phyloP scores from a whole-genome alignment of 306 rosid genomes.

The Acmispon strigosus region DNA sequence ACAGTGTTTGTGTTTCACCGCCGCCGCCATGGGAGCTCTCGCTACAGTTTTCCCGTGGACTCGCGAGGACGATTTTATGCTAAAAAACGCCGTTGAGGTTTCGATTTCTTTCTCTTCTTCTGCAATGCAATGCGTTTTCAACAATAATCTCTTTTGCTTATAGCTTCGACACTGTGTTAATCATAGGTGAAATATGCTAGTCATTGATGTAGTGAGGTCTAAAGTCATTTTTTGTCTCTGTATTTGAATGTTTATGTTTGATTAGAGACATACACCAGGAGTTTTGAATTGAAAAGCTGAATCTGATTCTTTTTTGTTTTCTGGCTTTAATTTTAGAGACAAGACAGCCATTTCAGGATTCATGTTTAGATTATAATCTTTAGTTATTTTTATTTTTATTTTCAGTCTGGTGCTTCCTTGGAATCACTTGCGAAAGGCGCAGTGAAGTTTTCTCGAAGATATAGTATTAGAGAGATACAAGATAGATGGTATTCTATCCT shows the following conservation, averaged over 20 bases:
- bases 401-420: constrained; percentile 94
- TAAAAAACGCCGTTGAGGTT: constrained; percentile 84
- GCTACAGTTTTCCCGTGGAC: constrained; percentile 51
- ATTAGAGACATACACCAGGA: not conserved
- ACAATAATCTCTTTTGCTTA: not conserved
- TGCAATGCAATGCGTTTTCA: not conserved
- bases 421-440: constrained; percentile 99
- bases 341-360: not conserved
- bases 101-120: not conserved
- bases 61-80: constrained; percentile 77
- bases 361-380: constrained; percentile 12
- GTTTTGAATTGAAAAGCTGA: not conserved
- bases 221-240: not conserved
- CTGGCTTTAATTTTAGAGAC: not conserved
- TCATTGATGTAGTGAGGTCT: not conserved
- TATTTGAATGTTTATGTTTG: not conserved
- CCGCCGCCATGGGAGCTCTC: constrained; percentile 72
- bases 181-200: not conserved
- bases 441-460: constrained; percentile 79
- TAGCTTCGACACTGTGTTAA: not conserved
- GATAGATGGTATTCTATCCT: constrained; percentile 86
- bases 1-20: not conserved
- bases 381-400: not conserved
- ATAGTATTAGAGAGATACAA: constrained; percentile 58
- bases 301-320: not conserved